These are phyloP conservation scores for Plasmopara viticola DNA, from an alignment of 352 stramenopile species.

Conservation along the genomic window DNA sequence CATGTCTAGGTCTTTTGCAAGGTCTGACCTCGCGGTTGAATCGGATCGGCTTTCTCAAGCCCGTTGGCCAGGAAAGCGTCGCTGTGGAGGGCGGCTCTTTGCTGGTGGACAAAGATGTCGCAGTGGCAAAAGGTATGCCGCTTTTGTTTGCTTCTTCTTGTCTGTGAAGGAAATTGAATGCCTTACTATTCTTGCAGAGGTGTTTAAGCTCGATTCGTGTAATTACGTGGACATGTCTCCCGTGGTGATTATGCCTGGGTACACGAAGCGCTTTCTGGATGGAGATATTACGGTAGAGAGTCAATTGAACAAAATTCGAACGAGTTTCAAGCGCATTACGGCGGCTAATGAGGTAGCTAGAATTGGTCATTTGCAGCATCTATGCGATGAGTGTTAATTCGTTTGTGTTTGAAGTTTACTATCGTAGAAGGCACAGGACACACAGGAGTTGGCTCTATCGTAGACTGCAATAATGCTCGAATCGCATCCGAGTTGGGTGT, in stretches of 20 bases:
- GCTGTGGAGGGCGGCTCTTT: conserved; percentile 57
- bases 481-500: conserved; percentile 89
- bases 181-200: conserved; percentile 45
- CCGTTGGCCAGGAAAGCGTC: conserved; percentile 91
- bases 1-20: conserved; percentile 90
- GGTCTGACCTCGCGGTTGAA: conserved; percentile 90
- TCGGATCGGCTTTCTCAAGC: conserved; percentile 90
- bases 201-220: conserved; percentile 90
- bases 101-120: conserved; percentile 88
- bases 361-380: background rate
- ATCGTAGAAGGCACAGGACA: conserved; percentile 86
- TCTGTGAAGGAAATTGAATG: background rate
- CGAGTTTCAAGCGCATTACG: conserved; percentile 65
- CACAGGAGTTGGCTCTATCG: conserved; percentile 94
- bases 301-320: conserved; percentile 59
- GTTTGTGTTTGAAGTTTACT: conserved; percentile 41
- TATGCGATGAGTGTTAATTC: too few species aligned
- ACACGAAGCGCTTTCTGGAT: conserved; percentile 95
- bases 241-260: conserved; percentile 93
- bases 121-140: conserved; percentile 80
- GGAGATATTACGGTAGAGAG: conserved; percentile 83
- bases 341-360: conserved; percentile 44
- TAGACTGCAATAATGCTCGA: conserved; percentile 94
- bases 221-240: conserved; percentile 94
- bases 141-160: background rate